phyloP scores from a whole-genome alignment of 148 eudicot species.

The Agrostemma githago region DNA sequence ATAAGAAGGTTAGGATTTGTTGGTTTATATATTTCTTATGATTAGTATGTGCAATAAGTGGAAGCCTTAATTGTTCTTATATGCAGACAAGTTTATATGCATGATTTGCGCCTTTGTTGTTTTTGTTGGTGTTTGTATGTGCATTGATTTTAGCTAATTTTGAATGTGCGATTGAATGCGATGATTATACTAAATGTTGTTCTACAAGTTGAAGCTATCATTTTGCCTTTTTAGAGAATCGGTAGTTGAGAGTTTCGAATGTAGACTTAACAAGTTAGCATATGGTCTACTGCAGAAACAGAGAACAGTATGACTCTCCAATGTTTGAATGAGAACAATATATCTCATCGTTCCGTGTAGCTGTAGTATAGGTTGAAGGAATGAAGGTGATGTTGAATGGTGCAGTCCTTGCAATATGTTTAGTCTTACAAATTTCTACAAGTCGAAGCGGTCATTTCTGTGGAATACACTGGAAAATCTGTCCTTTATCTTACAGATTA shows the following conservation, averaged over 20 bases:
- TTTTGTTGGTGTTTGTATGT: not conserved
- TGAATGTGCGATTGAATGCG: not conserved
- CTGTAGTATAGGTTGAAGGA: no score
- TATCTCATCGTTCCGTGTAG: no score
- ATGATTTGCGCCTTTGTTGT: slow-evolving; percentile 2
- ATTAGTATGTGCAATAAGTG: not conserved
- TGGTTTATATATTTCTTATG: not conserved
- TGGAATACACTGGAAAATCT: no score
- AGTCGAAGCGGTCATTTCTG: no score
- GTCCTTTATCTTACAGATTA: no score
- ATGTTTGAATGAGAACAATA: no score
- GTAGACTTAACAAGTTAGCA: not conserved
- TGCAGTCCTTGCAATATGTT: no score
- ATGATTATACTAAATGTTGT: not conserved
- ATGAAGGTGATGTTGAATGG: no score
- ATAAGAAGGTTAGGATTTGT: slow-evolving; percentile 60
- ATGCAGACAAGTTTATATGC: not conserved
- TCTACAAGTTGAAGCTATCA: not conserved
- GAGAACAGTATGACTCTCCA: no score
- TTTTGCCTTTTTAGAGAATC: not conserved
- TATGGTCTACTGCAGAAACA: not conserved
- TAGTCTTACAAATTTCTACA: no score
- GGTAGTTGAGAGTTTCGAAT: not conserved
- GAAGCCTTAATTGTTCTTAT: not conserved
- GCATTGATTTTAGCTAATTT: not conserved